Conservation (phyloP, 331 rosid genomes). For the Rhamnella rubrinervis region DNA sequence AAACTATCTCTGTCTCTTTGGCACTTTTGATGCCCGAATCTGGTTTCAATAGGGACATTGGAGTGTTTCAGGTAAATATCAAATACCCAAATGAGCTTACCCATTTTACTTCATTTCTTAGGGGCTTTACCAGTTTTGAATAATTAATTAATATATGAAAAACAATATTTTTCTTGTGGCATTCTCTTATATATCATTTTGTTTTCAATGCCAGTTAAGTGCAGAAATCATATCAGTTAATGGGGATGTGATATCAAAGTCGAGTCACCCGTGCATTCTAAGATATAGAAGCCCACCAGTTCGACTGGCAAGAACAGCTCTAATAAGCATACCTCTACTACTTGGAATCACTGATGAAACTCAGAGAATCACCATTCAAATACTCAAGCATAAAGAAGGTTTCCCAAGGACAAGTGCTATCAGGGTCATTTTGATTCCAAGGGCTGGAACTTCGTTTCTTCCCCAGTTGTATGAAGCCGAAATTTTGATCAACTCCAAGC, state of each 20-base stretch:
- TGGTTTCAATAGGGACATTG: constrained; percentile 60
- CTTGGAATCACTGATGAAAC: constrained; percentile 65
- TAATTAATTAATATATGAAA: too few species aligned
- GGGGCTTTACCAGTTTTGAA: too few species aligned
- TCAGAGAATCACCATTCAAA: constrained; percentile 43
- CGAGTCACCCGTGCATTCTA: constrained; percentile 81
- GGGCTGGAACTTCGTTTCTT: constrained; percentile 60
- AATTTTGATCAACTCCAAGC: constrained; percentile 47
- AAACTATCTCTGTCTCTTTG: constrained; percentile 50
- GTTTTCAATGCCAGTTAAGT: constrained; percentile 41
- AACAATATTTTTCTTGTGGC: too few species aligned
- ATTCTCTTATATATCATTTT: background rate
- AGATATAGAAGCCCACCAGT: constrained; percentile 65
- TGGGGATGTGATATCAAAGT: constrained; percentile 50
- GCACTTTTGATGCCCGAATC: constrained; percentile 80
- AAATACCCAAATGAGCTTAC: too few species aligned
- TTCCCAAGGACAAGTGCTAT: constrained; percentile 51
- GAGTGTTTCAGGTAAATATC: constrained; percentile 75
- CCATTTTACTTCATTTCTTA: too few species aligned
- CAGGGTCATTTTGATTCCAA: constrained; percentile 51
- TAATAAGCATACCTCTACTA: constrained; percentile 60
- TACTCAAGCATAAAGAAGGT: constrained; percentile 66
- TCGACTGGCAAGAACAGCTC: constrained; percentile 53
- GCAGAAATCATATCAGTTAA: constrained; percentile 55
- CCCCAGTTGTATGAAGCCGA: constrained; percentile 75